A percentile compares a stretch with the other conserved stretches of the same genome.
Evolutionary conservation across 2,329 filamentous ascomycete genomes (phyloP).

Genomic region (Emericellopsis cladophorae): DNA sequence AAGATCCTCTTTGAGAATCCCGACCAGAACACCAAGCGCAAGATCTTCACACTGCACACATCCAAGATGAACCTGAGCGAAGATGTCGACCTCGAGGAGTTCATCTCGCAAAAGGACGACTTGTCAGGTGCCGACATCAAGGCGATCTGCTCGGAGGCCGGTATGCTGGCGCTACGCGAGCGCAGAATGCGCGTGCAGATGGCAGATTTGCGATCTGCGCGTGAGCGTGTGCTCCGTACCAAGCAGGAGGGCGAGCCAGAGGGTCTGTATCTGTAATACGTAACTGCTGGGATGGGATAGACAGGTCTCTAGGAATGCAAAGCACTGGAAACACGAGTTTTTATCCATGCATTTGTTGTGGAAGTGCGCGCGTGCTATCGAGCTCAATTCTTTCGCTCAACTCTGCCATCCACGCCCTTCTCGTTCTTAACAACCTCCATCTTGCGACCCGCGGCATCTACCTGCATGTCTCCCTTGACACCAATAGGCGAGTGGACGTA

Average conservation of each 20-base stretch:
- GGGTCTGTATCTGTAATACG: constrained; percentile 83
- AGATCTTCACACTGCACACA: constrained; percentile 97
- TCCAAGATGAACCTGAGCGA: constrained; percentile 96
- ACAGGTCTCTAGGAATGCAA: constrained; percentile 8
- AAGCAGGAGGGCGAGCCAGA: constrained; percentile 98
- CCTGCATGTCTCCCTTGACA: constrained; percentile 7
- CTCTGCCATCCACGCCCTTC: constrained; percentile 7
- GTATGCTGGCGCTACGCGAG: constrained; percentile 86
- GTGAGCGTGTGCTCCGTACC: constrained; percentile 91
- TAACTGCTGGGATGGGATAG: constrained; percentile 8
- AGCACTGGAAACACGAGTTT: not conserved
- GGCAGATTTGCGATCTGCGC: constrained; percentile 88
- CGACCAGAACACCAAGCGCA: constrained; percentile 81
- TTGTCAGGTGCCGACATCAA: constrained; percentile 96
- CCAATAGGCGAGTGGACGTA: constrained; percentile 22
- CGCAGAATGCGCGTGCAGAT: constrained; percentile 97
- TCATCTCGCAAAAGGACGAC: constrained; percentile 97
- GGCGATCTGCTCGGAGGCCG: constrained; percentile 95
- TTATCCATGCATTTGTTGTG: too few relatives aligned
- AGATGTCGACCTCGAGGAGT: constrained; percentile 97
- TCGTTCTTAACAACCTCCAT: constrained; percentile 9
- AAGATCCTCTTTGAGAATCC: constrained; percentile 73
- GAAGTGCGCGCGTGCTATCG: not conserved
- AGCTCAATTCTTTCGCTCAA: constrained; percentile 1
- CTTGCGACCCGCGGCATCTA: constrained; percentile 9